A percentile compares a stretch with the other conserved stretches of the same genome.
These are phyloP conservation scores for Pseudogymnoascus sp. DNA, from an alignment of 2,329 filamentous ascomycete species.

Conservation along the genomic window DNA sequence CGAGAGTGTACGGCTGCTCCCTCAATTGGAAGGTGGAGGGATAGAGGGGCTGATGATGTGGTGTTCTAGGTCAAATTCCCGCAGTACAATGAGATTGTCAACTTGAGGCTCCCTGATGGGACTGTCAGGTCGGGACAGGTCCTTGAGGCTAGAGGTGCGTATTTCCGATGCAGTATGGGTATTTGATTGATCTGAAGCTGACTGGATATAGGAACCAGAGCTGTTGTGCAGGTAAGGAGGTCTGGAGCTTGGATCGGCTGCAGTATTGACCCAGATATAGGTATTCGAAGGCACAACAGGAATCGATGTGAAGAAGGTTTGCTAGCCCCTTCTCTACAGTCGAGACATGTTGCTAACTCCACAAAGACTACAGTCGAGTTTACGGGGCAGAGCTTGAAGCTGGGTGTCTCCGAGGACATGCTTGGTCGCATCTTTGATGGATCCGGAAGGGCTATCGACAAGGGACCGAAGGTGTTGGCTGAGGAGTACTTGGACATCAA, in stretches of 20 bases:
- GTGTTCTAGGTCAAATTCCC: conserved; percentile 84
- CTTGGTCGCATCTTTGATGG: conserved; percentile 97
- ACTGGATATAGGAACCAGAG: conserved; percentile 63
- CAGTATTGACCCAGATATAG: conserved; percentile 39
- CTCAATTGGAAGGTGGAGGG: background rate
- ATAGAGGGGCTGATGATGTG: background rate
- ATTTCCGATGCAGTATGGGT: background rate
- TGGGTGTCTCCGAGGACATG: conserved; percentile 99
- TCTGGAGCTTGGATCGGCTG: conserved; percentile 6
- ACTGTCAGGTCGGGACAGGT: conserved; percentile 90
- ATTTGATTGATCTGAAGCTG: conserved; percentile 12
- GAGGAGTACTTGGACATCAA: conserved; percentile 99
- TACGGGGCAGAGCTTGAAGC: conserved; percentile 92
- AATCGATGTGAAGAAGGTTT: conserved; percentile 96
- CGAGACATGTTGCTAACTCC: conserved; percentile 12
- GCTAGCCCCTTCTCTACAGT: conserved; percentile 14
- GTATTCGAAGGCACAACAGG: conserved; percentile 96
- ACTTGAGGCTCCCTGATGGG: conserved; percentile 90
- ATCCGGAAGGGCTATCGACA: conserved; percentile 95
- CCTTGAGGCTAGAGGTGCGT: conserved; percentile 84
- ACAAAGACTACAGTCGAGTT: conserved; percentile 90
- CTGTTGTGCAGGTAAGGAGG: conserved; percentile 76
- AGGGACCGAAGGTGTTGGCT: conserved; percentile 93
- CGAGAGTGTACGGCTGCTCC: conserved; percentile 60
- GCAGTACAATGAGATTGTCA: conserved; percentile 95